Base-by-base conservation (phyloP, 768 basidiomycete genomes). In the Floccularia luteovirens region DNA sequence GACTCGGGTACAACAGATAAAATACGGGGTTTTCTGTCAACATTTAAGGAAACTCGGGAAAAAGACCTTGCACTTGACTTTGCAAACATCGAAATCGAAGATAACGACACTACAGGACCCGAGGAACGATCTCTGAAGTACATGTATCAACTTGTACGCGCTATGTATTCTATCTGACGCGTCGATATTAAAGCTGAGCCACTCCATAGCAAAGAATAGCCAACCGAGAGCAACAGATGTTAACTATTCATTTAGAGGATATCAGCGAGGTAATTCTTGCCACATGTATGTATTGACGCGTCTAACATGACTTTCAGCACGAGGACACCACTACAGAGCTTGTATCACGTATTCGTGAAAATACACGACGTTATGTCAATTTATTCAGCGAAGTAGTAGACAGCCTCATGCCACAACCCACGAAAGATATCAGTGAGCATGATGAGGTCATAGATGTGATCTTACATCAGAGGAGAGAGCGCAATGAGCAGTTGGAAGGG, bases 391-490 rank as follows among this genome's bases (percentile, higher is more conserved):
- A 90, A 53, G 90, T 87, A 33, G 76, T 97, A 39, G 96, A 99
- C 70, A 75, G 77, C 46, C 71, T 94, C 39, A 80, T 97, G 74
- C 93, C 92, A 12, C 66, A 70, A 25, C 89, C 92, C 10, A 92
- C 87, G 6, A 85, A 82, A 55, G 92, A 96, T 50, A 87, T 97
- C 44, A 83, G 79, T 42, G 82, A 90, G 46, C 77, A 90, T 28
- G 87, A 90, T 46, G 96, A 99, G 59, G 93, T 97, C 36, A 87
- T 97, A 28, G 96, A 99, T 60, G 82, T 98, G 3, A 96, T 99
- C 43, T 73, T 98, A 46, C 90, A 92, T 57, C 96, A 98, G 54
- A 74, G 96, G 39, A 72, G 82, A 39, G 88, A 96, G 58, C 74
- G 90, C 43, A 97, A 97, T 52, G 79, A 83, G 41, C 79, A 85